Conservation (phyloP, 148 eudicot species). For the Chenopodium quinoa region DNA sequence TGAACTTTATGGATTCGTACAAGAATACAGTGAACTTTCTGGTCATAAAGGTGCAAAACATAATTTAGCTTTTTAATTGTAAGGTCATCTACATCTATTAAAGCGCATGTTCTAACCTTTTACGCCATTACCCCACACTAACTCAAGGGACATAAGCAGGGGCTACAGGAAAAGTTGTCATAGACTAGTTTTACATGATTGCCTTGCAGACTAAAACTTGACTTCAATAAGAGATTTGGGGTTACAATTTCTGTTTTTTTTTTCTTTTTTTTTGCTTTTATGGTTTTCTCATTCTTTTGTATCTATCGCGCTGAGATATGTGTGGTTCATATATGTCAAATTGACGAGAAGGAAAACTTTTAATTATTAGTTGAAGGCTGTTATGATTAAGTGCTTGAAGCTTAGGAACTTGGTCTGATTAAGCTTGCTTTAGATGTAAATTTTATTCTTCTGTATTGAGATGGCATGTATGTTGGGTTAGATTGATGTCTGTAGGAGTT, state of each 20-base stretch:
- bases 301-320: neutral
- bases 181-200: neutral
- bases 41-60: neutral
- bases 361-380: neutral
- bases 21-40: neutral
- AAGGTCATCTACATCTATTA: neutral
- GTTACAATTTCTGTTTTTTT: neutral
- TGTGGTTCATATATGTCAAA: neutral
- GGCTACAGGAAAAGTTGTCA: neutral
- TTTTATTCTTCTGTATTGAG: neutral
- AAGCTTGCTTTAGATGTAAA: neutral
- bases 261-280: neutral
- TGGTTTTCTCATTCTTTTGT: neutral
- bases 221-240: neutral
- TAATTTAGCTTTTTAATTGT: neutral
- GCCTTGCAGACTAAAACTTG: neutral
- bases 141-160: neutral
- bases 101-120: conserved; percentile 1
- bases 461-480: neutral
- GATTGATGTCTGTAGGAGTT: neutral
- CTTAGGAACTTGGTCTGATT: neutral
- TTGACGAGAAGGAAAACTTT: neutral
- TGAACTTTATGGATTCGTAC: neutral
- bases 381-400: neutral
- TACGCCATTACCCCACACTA: neutral